phyloP scores from a whole-genome alignment of 257 asterid genomes.

The Fraxinus pennsylvanica region DNA sequence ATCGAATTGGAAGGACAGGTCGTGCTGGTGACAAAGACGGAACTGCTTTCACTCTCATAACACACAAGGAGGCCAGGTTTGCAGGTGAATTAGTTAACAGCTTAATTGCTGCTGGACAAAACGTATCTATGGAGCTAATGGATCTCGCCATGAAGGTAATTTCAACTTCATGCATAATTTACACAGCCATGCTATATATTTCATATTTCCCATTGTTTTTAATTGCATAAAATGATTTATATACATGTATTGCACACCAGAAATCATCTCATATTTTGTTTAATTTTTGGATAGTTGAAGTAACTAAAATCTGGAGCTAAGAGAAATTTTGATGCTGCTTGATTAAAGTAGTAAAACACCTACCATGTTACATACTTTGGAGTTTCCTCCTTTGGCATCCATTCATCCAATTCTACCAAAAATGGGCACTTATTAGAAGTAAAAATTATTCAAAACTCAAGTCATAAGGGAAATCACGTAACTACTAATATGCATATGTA shows the following conservation, averaged over 20 bases:
- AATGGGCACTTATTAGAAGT: neutral
- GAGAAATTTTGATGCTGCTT: neutral
- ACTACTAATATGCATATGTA: neutral
- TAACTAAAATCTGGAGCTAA: neutral
- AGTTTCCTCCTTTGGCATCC: neutral
- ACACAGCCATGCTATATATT: neutral
- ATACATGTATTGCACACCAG: neutral
- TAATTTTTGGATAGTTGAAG: neutral
- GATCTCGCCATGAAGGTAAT: slow-evolving; percentile 98
- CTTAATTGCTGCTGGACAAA: slow-evolving; percentile 96
- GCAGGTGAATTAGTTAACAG: slow-evolving; percentile 93
- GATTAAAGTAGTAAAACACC: neutral
- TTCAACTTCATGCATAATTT: neutral
- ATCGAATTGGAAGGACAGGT: slow-evolving; percentile 98
- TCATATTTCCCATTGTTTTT: neutral
- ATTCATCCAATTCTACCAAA: neutral
- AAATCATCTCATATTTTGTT: neutral
- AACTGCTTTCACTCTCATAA: slow-evolving; percentile 89
- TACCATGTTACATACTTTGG: neutral
- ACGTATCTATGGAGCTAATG: slow-evolving; percentile 79
- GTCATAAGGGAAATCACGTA: neutral
- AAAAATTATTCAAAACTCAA: neutral
- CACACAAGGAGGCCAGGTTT: slow-evolving; percentile 92
- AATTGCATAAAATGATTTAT: neutral
- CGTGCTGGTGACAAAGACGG: slow-evolving; percentile 99